Base-by-base conservation (phyloP, 2,329 filamentous ascomycete genomes). In the Fusarium zealandicum region DNA sequence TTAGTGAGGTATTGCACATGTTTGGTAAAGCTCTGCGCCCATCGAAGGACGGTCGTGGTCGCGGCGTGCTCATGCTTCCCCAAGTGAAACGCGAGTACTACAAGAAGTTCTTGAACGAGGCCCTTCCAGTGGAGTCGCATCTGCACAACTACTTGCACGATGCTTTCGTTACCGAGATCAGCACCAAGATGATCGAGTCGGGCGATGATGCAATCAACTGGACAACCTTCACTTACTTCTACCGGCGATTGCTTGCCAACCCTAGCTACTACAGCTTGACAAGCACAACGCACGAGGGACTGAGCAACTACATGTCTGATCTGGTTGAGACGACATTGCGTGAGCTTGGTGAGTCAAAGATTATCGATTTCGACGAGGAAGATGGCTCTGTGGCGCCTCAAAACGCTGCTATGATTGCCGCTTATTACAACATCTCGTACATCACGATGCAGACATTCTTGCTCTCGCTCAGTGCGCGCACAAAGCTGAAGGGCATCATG, bases 391-490 rank as follows among this genome's bases (percentile, higher is more conserved):
- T 98, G 37, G 84, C 90, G 14, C 93, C 95, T 12, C 85, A 96
- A 67, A 98, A 99, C 73, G 90, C 93, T 3, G 95, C 95, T 64
- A 97, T 97, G 90, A 98, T 99, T 70, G 92, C 91, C 9, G 92
- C 95, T 1, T 98, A 99, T 81, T 99, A 99, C 82, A 98, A 97
- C 75, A 96, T 99, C 70, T 97, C 93, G 6, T 98, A 97, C 77
- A 90, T 96, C 73, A 99, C 95, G 3, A 99, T 99, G 93, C 93
- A 99, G 77, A 99, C 95, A 0, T 93, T 99, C 81, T 80, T 99
- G 44, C 81, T 99, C 50, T 99, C 95, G 12, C 82, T 99, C 39
- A 93, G 86, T 49, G 87, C 87, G 35, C 89, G 89, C 65, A 98
- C 93, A 4, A 98, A 96, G 79, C 85, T 99, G 62, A 99, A 99